Evolutionary conservation across 805 yeast species (phyloP).

Genomic region (Vanderwaltozyma yarrowii): DNA sequence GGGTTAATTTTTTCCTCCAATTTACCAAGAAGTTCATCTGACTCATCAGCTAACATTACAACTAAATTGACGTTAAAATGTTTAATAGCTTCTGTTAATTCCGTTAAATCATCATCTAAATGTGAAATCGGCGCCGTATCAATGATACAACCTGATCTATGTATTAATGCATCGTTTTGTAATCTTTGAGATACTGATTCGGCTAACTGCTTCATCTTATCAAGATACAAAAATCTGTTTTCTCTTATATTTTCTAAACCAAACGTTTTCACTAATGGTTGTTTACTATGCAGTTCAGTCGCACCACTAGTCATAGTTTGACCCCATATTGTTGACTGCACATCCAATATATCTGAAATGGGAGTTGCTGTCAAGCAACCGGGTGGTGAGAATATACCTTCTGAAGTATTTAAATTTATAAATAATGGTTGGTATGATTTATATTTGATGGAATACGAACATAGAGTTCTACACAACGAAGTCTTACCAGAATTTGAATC

Average conservation of each 20-base stretch:
- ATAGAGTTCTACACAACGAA: conserved; percentile 53
- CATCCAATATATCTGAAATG: conserved; percentile 68
- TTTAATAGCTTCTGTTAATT: conserved; percentile 11
- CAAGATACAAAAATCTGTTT: conserved; percentile 42
- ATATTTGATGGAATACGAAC: conserved; percentile 68
- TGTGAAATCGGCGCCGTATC: conserved; percentile 22
- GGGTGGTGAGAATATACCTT: conserved; percentile 64
- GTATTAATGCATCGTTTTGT: conserved; percentile 20
- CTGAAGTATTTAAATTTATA: conserved; percentile 69
- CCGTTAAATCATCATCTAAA: conserved; percentile 10
- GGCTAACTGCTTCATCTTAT: conserved; percentile 40
- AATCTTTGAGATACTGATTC: conserved; percentile 31
- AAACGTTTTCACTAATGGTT: conserved; percentile 73
- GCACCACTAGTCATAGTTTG: conserved; percentile 70
- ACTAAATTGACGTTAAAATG: conserved; percentile 16
- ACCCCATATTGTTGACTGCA: conserved; percentile 63
- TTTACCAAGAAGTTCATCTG: conserved; percentile 7
- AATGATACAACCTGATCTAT: conserved; percentile 26
- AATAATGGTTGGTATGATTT: conserved; percentile 53
- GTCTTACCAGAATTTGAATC: conserved; percentile 70
- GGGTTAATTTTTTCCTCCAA: conserved; percentile 9
- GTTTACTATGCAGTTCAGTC: conserved; percentile 70
- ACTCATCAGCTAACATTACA: conserved; percentile 11
- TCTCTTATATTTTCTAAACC: conserved; percentile 56
- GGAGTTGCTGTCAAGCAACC: conserved; percentile 82